A percentile compares a stretch with the other conserved stretches of the same genome.
Evolutionary conservation across 305 asterid genomes (phyloP).

Genomic region (Stenogyne calaminthoides): DNA sequence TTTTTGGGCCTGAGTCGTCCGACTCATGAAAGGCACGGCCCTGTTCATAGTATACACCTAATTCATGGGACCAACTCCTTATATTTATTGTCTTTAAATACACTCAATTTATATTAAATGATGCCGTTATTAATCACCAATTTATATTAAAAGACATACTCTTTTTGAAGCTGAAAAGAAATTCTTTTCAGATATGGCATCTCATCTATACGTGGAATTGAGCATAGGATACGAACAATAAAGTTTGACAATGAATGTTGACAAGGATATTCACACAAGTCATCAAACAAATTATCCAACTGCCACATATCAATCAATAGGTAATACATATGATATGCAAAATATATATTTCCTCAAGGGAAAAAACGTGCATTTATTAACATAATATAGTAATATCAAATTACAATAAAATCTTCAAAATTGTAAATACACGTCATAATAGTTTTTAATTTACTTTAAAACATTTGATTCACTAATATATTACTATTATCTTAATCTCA

Average conservation of each 20-base stretch:
- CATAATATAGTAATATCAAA: background rate
- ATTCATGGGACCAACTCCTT: no score
- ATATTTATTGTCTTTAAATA: no score
- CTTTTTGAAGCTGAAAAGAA: background rate
- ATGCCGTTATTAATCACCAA: no score
- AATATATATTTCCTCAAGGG: background rate
- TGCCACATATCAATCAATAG: background rate
- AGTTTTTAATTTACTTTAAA: background rate
- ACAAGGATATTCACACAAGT: constrained; percentile 13
- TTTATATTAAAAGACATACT: no score
- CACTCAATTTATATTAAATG: no score
- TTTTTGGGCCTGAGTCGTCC: no score
- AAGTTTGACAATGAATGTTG: constrained; percentile 17
- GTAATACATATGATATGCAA: background rate
- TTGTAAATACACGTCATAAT: background rate
- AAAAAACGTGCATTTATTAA: no score
- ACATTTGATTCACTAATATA: background rate
- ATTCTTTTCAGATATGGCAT: background rate
- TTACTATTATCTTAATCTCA: background rate
- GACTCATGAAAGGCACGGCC: no score
- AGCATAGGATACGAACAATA: background rate
- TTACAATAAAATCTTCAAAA: background rate
- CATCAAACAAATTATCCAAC: background rate
- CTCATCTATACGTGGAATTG: background rate
- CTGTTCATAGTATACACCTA: no score